These are phyloP conservation scores for Oehlia diaphana DNA, from an alignment of 192 early-diverging fungal genomes.

Conservation along the genomic window DNA sequence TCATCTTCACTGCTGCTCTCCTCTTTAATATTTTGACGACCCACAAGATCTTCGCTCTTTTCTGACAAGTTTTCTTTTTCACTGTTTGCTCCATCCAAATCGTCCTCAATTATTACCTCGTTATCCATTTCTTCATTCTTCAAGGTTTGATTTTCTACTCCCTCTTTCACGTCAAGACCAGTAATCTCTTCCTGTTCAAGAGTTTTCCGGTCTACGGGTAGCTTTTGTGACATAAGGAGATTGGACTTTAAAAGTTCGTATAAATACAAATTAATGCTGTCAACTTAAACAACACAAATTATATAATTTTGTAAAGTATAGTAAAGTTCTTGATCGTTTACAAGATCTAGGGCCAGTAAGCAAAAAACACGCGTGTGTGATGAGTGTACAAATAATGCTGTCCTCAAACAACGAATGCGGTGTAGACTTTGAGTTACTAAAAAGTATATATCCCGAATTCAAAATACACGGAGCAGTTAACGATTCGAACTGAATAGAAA, in stretches of 20 bases:
- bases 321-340: constrained; percentile 5
- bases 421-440: not conserved
- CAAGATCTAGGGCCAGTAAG: not conserved
- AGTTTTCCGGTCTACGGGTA: constrained; percentile 15
- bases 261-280: not conserved
- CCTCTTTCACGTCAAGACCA: not conserved
- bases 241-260: not conserved
- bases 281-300: not conserved
- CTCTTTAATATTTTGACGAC: constrained; percentile 8
- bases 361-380: constrained; percentile 10
- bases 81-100: not conserved
- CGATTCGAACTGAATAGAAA: constrained; percentile 4
- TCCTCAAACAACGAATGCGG: not conserved
- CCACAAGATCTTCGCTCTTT: not conserved
- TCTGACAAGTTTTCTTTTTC: constrained; percentile 5
- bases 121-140: constrained; percentile 6
- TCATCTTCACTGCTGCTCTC: constrained; percentile 32
- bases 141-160: not conserved
- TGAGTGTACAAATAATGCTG: not conserved
- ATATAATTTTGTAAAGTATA: not conserved
- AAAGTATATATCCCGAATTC: constrained; percentile 4
- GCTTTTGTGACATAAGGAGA: constrained; percentile 18
- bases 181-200: constrained; percentile 5
- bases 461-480: not conserved
- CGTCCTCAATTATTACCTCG: not conserved